phyloP scores from a whole-genome alignment of 805 yeast species.

The Saturnispora bothae region DNA sequence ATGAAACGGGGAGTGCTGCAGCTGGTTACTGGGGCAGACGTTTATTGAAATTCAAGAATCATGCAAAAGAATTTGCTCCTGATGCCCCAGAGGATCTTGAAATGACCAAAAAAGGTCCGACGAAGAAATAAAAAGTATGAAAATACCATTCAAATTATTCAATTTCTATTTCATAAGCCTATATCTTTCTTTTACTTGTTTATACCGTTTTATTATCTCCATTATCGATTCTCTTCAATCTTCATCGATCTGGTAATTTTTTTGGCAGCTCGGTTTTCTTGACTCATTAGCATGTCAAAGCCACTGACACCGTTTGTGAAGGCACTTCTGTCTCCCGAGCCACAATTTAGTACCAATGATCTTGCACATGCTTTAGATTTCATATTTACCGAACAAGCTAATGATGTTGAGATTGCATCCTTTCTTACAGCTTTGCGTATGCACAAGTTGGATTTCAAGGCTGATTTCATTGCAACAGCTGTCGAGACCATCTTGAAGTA shows the following conservation, averaged over 20 bases:
- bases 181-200: too few relatives aligned
- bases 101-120: too few relatives aligned
- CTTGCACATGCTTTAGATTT: constrained; percentile 50
- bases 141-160: too few relatives aligned
- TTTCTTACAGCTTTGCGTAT: constrained; percentile 71
- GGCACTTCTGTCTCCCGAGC: constrained; percentile 50
- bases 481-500: constrained; percentile 62
- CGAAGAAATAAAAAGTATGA: too few relatives aligned
- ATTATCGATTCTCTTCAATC: too few relatives aligned
- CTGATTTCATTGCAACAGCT: constrained; percentile 79
- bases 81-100: constrained; percentile 14
- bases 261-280: background rate
- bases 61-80: constrained; percentile 2
- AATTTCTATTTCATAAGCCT: too few relatives aligned
- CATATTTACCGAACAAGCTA: constrained; percentile 49
- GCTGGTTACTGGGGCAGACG: constrained; percentile 89
- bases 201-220: background rate
- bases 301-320: constrained; percentile 49
- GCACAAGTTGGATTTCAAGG: constrained; percentile 66
- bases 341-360: constrained; percentile 53
- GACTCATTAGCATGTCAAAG: constrained; percentile 12
- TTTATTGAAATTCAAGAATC: constrained; percentile 43
- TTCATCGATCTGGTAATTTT: background rate
- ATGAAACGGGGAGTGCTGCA: constrained; percentile 89
- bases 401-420: constrained; percentile 64